These are phyloP conservation scores for Persicaria maculosa DNA, from an alignment of 148 eudicot genomes.

Conservation along the genomic window DNA sequence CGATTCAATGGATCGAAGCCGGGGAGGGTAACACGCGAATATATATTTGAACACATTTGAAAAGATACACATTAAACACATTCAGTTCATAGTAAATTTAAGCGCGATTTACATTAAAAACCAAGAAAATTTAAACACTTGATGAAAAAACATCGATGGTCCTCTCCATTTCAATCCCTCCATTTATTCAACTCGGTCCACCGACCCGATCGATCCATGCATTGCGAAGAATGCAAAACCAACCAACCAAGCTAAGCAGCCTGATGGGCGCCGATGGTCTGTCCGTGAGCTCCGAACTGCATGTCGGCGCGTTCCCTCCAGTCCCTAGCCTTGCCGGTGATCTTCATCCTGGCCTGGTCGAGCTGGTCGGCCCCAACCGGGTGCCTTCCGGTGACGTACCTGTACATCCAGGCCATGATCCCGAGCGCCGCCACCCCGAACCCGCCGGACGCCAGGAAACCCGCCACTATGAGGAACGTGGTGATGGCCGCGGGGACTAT, in stretches of 20 bases:
- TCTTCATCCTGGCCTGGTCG: constrained; percentile 6
- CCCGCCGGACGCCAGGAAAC: not conserved
- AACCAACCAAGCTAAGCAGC: not conserved
- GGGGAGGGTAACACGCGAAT: no score
- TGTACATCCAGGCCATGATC: constrained; percentile 8
- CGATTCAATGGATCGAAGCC: no score
- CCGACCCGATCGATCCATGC: no score
- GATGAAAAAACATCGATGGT: no score
- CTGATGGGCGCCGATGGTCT: not conserved
- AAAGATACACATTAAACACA: no score
- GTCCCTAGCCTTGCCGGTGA: not conserved
- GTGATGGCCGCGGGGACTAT: not conserved
- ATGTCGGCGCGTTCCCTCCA: constrained; percentile 1
- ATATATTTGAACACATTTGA: no score
- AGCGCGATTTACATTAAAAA: no score
- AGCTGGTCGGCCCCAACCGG: constrained; percentile 5
- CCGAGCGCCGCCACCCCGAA: not conserved
- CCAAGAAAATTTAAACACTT: no score
- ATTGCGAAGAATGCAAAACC: no score
- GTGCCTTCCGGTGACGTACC: not conserved
- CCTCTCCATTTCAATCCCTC: no score
- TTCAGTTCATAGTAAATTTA: no score
- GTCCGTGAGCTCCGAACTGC: not conserved
- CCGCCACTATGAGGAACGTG: not conserved
- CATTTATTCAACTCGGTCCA: no score